Percentiles rank a stretch among this genome's conserved stretches.
Evolutionary conservation across 352 stramenopile species (phyloP).

Genomic region (Peronospora belbahrii): DNA sequence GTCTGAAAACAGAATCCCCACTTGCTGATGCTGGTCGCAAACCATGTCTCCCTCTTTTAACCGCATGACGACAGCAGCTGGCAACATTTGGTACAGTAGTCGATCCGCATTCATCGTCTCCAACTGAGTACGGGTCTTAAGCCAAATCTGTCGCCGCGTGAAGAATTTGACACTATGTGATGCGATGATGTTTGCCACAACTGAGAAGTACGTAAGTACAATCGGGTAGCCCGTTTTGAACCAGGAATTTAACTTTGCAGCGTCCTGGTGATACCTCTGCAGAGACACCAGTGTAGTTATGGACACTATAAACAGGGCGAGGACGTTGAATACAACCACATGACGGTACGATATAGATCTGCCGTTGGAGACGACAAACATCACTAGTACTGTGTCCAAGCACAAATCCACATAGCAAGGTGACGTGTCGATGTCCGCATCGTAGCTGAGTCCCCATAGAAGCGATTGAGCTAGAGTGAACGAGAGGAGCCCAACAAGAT

Average conservation of each 20-base stretch:
- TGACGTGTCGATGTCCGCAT: conserved; percentile 51
- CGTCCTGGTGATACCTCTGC: conserved; percentile 39
- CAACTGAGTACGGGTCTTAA: conserved; percentile 74
- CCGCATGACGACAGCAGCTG: conserved; percentile 70
- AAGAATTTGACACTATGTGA: conserved; percentile 78
- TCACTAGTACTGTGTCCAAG: conserved; percentile 66
- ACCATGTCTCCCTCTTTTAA: conserved; percentile 81
- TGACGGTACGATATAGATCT: conserved; percentile 71
- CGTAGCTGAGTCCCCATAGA: conserved; percentile 55
- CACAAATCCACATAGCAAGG: conserved; percentile 71
- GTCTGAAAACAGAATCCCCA: conserved; percentile 87
- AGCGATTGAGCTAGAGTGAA: conserved; percentile 42
- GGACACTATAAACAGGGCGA: conserved; percentile 47
- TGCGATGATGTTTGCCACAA: conserved; percentile 76
- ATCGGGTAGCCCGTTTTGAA: conserved; percentile 81
- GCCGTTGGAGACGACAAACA: conserved; percentile 82
- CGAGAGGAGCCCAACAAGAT: conserved; percentile 44
- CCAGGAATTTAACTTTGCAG: conserved; percentile 52
- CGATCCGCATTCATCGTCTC: conserved; percentile 81
- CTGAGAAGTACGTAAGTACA: conserved; percentile 71
- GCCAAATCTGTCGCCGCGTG: conserved; percentile 74
- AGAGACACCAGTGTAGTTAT: conserved; percentile 37
- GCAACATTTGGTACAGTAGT: conserved; percentile 84
- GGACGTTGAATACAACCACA: conserved; percentile 48
- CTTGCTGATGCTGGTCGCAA: conserved; percentile 80